These are phyloP conservation scores for Hypoxylon sp. DNA, from an alignment of 2,329 filamentous ascomycete genomes.

Conservation along the genomic window DNA sequence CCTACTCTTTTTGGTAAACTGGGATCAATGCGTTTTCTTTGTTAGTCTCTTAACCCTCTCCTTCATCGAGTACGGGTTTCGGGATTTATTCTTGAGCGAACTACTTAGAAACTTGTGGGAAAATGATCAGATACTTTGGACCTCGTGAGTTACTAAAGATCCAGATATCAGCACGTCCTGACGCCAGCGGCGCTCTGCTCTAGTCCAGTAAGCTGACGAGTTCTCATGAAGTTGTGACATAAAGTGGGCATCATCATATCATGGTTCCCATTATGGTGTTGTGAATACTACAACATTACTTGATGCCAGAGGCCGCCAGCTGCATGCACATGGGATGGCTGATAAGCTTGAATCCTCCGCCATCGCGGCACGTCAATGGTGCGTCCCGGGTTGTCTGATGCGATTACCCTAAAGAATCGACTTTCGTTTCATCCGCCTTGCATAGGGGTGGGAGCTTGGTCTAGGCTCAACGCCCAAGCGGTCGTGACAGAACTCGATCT, in stretches of 20 bases:
- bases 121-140: not conserved
- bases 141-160: slow-evolving; percentile 4
- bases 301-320: slow-evolving; percentile 25
- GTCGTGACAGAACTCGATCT: slow-evolving; percentile 14
- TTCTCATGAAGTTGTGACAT: slow-evolving; percentile 13
- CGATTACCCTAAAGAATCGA: slow-evolving; percentile 23
- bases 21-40: slow-evolving; percentile 12
- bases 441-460: slow-evolving; percentile 16
- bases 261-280: slow-evolving; percentile 11
- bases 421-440: slow-evolving; percentile 39
- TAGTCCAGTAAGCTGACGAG: slow-evolving; percentile 24
- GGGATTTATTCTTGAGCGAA: slow-evolving; percentile 7
- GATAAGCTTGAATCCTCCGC: slow-evolving; percentile 41
- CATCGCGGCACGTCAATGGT: slow-evolving; percentile 15
- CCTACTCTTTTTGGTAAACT: slow-evolving; percentile 39
- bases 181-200: slow-evolving; percentile 4
- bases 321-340: slow-evolving; percentile 21
- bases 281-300: not conserved
- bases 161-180: not conserved
- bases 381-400: slow-evolving; percentile 17
- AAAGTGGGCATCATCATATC: slow-evolving; percentile 33
- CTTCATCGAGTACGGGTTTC: slow-evolving; percentile 16
- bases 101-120: not conserved
- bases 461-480: slow-evolving; percentile 25
- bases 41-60: slow-evolving; percentile 3